Evolutionary conservation across 1,284 basidiomycete species (phyloP).

Genomic region (Fomitopsis betulina): DNA sequence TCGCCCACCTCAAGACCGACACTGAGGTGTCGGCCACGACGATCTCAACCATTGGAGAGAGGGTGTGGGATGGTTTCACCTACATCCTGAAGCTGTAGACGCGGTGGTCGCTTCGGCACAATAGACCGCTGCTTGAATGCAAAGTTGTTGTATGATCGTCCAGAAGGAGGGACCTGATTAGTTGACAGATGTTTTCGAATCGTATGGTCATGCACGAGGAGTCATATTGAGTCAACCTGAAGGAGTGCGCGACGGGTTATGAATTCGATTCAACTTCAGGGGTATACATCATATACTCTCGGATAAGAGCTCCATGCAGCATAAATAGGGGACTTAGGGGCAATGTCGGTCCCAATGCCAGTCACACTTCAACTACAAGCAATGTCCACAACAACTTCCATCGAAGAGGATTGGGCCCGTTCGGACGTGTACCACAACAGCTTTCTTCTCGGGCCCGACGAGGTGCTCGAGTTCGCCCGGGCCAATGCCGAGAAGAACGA

Average conservation of each 20-base stretch:
- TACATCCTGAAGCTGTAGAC: constrained; percentile 35
- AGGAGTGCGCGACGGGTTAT: too few relatives aligned
- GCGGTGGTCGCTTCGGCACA: background rate
- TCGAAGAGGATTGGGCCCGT: constrained; percentile 36
- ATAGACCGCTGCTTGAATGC: background rate
- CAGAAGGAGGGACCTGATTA: background rate
- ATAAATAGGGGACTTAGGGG: background rate
- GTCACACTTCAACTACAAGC: background rate
- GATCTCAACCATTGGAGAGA: constrained; percentile 54
- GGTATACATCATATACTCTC: too few relatives aligned
- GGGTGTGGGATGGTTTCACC: constrained; percentile 59
- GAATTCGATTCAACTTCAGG: too few relatives aligned
- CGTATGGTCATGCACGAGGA: background rate
- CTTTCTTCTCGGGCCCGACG: constrained; percentile 43
- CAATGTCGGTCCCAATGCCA: background rate
- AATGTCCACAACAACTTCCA: background rate
- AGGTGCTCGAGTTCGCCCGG: constrained; percentile 37
- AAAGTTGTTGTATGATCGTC: background rate
- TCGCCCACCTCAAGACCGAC: constrained; percentile 47
- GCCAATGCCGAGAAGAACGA: constrained; percentile 40
- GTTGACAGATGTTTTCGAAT: background rate
- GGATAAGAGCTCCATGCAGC: too few relatives aligned
- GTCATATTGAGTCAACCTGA: too few relatives aligned
- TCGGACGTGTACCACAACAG: constrained; percentile 55
- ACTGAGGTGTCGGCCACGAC: constrained; percentile 55